phyloP scores from a whole-genome alignment of 257 asterid species.

The Solanum pennellii region DNA sequence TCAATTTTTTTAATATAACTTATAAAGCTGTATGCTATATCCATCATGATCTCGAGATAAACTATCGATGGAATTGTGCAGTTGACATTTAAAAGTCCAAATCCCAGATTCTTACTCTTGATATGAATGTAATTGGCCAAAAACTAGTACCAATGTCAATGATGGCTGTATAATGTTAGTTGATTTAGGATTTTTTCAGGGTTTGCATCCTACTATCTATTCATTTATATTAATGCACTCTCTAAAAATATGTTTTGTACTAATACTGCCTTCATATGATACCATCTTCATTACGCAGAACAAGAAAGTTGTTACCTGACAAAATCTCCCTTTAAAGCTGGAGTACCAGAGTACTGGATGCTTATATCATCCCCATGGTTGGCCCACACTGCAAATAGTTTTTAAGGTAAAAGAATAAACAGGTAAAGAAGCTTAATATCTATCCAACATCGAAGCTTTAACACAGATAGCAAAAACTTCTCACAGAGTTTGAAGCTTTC shows the following conservation, averaged over 20 bases:
- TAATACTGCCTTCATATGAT: not conserved
- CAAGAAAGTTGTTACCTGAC: constrained; percentile 54
- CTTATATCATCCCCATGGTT: constrained; percentile 93
- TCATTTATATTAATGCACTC: not conserved
- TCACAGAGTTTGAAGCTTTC: constrained; percentile 58
- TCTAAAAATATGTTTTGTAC: not conserved
- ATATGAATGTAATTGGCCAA: not conserved
- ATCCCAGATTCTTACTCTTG: not conserved
- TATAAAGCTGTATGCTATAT: not conserved
- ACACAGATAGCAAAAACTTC: constrained; percentile 5
- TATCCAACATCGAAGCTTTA: not conserved
- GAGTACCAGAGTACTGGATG: constrained; percentile 92
- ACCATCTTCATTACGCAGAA: not conserved
- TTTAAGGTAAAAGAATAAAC: constrained; percentile 4
- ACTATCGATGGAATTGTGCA: not conserved
- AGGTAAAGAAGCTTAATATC: not conserved
- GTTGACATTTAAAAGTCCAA: not conserved
- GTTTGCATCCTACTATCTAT: not conserved
- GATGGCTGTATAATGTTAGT: not conserved
- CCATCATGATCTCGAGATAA: not conserved
- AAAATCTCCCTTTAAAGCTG: constrained; percentile 93
- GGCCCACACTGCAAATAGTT: constrained; percentile 77
- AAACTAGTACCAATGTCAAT: not conserved
- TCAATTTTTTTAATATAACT: not conserved
- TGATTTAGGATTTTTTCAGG: not conserved